Base-by-base conservation (phyloP, 306 rosid species). In the Gastrolobium villosum region DNA sequence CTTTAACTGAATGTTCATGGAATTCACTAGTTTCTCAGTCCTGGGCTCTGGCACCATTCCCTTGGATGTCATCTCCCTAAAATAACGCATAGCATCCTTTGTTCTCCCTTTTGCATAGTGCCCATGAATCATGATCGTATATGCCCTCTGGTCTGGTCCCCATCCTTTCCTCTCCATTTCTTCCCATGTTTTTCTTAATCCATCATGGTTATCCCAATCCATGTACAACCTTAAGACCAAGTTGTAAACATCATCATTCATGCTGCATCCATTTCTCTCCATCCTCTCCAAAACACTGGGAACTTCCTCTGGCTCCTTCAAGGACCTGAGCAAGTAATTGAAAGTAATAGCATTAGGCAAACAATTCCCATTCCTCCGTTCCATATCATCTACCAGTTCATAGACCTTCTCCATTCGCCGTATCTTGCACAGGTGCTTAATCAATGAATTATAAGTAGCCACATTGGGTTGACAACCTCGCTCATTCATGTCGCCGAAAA, bases 61-160 rank as follows among this genome's bases (percentile, higher is more conserved):
- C 85, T 91, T 91, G 2, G 87, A 77, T 52, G 60, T 82, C 96
- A 94, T 90, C 80, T 88, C 92, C 65, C 45, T 66, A 34, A 78
- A 87, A 82, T 87, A 91, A 2, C 87, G 89, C 82, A 79, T 48
- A 28, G 87, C 92, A 26, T 89, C 94, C 15, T 82, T 70, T 10
- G 2, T 72, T 73, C 91, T 86, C 70, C 94, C 91, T 46, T 88
- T 90, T n/a, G 81, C 87, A 75, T 44, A 81, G 46, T 84, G 80
- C 55, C 92, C 87, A 31, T 88, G 98, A 79, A 93, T 83, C 95
- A 93, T 86, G 46, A 93, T 74, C 2, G 88, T 91, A 83, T 93
- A 93, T 0, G 98, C 88, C 70, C 87, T 37, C 55, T 15, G n/a
- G 56, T 88, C 97, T 0, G 86, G 96, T 50, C 94, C 93, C 74